Evolutionary conservation across 768 basidiomycete genomes (phyloP), one percentile per base, ranked within the genome.

Genomic region (Wakefieldia striispora): DNA sequence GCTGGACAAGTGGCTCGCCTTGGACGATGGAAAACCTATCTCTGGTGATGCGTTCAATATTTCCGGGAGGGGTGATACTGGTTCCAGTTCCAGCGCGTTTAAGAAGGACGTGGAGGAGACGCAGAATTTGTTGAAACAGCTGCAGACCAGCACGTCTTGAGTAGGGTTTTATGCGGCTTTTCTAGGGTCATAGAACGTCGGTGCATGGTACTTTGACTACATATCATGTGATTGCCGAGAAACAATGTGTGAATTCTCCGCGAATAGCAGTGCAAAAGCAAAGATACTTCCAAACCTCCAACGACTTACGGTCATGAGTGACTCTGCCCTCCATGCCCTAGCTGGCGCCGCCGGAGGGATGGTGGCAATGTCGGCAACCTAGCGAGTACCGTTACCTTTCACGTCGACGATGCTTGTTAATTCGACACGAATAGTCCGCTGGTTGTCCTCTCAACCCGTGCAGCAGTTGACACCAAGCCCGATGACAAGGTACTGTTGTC

Each of bases 341-440:
- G 90, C 95, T 16, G 97, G 97, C 12, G 92, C 93, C 16, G 81
- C 86, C 1, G 95, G 92, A 41, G 95, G 95, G 21, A 86, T 95
- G 60, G 67, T 81, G 7, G 92, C 95, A 20, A 97, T 98, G 94
- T 79, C 81, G n/a, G 83, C 77, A 31, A 93, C 89, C 46, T 91
- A 91, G 93, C 88, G 56, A 69, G 86, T 66, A 43, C 53, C 29
- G 17, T 20, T 38, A 40, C 46, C 7, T 31, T 21, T 36, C 33
- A 12, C n/a, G 3, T 20, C 19, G 13, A 6, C 16, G 36, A 0
- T 35, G 34, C 27, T 51, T 33, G 37, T 46, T 60, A 31, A 54
- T 42, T 35, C 35, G 31, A 49, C 37, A 36, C 34, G 16, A 16
- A 38, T 50, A 97, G 93, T 63, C 97, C 97, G 7, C 78, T 99